These are phyloP conservation scores for Prinsepia uniflora DNA, from an alignment of 306 rosid species.

Conservation along the genomic window DNA sequence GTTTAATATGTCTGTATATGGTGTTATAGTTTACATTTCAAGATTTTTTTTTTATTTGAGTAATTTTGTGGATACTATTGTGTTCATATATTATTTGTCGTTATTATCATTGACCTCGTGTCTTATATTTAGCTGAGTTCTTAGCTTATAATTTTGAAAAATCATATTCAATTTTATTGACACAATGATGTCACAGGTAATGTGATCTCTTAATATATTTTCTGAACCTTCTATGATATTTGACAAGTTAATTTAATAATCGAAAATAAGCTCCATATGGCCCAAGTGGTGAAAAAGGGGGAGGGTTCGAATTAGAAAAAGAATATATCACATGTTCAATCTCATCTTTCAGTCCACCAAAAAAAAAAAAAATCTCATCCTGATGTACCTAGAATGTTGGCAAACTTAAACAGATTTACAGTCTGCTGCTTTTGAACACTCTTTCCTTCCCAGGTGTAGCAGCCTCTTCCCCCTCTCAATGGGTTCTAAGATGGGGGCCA, in stretches of 20 bases:
- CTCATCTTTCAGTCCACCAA: too few species aligned
- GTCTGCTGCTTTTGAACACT: too few species aligned
- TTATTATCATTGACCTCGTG: neutral
- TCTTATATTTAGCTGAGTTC: neutral
- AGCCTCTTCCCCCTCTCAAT: too few species aligned
- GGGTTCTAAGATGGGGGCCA: too few species aligned
- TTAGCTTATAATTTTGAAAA: neutral
- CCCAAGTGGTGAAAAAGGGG: neutral
- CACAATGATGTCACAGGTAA: neutral
- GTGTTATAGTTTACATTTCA: neutral
- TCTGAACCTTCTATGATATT: neutral
- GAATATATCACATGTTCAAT: neutral
- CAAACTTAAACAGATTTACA: neutral
- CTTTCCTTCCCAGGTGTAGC: too few species aligned
- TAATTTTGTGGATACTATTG: neutral
- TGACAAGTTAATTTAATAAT: neutral
- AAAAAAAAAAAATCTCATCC: neutral
- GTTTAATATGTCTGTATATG: neutral
- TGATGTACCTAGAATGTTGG: neutral
- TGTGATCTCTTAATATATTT: neutral
- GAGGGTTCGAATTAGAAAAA: neutral
- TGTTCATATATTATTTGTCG: neutral
- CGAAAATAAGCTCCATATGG: neutral
- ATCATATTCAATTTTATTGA: neutral
- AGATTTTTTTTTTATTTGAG: conserved; percentile 12